Base-by-base conservation (phyloP, 805 yeast species). In the Nakazawaea wickerhamii region DNA sequence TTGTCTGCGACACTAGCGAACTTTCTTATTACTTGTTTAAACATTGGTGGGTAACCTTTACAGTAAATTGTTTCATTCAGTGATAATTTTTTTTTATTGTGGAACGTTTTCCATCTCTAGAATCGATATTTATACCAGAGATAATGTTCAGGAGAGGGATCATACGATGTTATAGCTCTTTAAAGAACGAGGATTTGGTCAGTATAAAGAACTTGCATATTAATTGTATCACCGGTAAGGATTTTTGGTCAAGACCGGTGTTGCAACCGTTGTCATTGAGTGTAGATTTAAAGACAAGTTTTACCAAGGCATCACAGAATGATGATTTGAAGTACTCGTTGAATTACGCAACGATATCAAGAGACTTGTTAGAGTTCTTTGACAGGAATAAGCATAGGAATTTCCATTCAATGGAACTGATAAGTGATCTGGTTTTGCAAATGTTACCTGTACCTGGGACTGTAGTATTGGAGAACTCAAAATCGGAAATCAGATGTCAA, bases 241-340 rank as follows among this genome's bases (percentile, higher is more conserved):
- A 85, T 59, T 83, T 80, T 28, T 87, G 93, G 95, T 70, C 72
- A 45, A 67, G 83, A 43, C 73, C 77, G 4, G 72, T 71, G 7
- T 72, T 81, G 2, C 95, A 86, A 53, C 87, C 88, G 3, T 69
- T 85, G 19, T 55, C 64, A 2, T 66, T 86, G 5, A 73, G 84
- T 9, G 68, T 85, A 20, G 67, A 70, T 34, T 71, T 86, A 48
- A 64, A 65, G 26, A 84, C 95, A 0, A 78, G 80, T 52, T 83
- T 90, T 53, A 67, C 73, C 19, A 66, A 73, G 43, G 90, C 96
- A n/a, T 79, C 91, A n/a, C 61, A 64, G 10, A 76, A 81, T 0
- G 98, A 91, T 61, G 91, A 90, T 55, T 69, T 91, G 51, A 75
- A 77, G 46, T 78, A 84, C 54, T 84, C 96, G 4, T 73, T 91